A percentile compares a stretch with the other conserved stretches of the same genome.
Evolutionary conservation across 345 rosid genomes (phyloP).

Genomic region (Eucalyptus polybractea): DNA sequence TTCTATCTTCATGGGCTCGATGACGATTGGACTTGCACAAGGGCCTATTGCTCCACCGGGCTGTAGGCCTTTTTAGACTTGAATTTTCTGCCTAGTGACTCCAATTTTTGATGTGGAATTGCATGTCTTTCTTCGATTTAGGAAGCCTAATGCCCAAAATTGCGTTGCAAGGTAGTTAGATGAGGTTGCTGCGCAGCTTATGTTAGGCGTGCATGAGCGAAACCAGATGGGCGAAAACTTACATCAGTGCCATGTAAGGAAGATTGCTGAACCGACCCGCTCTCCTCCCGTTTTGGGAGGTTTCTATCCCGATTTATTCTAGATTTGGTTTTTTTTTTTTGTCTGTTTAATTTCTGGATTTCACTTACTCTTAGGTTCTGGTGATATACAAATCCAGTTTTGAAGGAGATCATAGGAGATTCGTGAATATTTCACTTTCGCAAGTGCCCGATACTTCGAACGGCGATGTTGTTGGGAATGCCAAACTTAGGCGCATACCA

Average conservation of each 20-base stretch:
- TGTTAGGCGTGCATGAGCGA: neutral
- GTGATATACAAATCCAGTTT: neutral
- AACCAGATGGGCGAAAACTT: too few species aligned
- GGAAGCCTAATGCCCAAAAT: neutral
- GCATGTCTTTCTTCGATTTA: neutral
- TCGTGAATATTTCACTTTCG: neutral
- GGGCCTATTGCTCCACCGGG: neutral
- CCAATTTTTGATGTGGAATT: neutral
- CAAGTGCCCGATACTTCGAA: rapidly evolving
- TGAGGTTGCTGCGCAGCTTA: neutral
- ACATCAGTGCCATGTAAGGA: too few species aligned
- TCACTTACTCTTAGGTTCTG: neutral
- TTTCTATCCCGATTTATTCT: neutral
- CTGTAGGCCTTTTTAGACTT: neutral
- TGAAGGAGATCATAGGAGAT: neutral
- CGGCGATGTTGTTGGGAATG: too few species aligned
- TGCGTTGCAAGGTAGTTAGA: neutral
- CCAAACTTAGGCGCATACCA: rapidly evolving
- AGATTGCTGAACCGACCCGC: neutral
- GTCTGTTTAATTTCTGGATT: neutral
- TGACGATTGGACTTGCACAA: neutral
- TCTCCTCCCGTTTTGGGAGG: neutral
- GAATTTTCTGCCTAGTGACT: neutral
- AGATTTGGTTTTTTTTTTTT: neutral
- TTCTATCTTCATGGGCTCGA: neutral